These are phyloP conservation scores for Drechslerella coelobrocha DNA, from an alignment of 2,329 filamentous ascomycete genomes.

Conservation along the genomic window DNA sequence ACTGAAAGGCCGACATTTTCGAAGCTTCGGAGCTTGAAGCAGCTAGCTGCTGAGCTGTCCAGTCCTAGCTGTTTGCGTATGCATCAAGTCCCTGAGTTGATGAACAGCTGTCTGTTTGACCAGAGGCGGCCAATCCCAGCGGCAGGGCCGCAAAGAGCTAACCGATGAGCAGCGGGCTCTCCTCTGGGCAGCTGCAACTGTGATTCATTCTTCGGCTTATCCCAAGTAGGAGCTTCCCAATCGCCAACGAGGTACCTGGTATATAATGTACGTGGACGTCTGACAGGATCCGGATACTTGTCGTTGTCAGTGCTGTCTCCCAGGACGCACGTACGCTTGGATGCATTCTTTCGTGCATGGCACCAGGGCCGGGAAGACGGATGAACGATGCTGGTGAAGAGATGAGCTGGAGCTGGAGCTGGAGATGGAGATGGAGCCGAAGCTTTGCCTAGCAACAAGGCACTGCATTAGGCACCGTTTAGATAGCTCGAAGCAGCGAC, in stretches of 20 bases:
- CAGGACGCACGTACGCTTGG: neutral
- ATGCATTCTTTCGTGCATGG: neutral
- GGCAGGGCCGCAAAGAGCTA: neutral
- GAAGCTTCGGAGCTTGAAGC: conserved; percentile 17
- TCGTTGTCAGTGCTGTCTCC: neutral
- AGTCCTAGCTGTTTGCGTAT: conserved; percentile 8
- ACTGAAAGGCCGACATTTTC: neutral
- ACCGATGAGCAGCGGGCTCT: conserved; percentile 8
- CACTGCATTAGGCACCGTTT: too few species aligned
- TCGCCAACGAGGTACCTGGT: conserved; percentile 1
- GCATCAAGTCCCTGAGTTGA: neutral
- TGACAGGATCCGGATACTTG: neutral
- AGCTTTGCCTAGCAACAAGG: neutral
- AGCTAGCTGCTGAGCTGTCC: conserved; percentile 48
- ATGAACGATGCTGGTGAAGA: neutral
- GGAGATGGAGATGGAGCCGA: neutral
- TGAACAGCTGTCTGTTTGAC: conserved; percentile 2
- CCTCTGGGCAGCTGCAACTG: conserved; percentile 1
- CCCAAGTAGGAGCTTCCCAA: neutral
- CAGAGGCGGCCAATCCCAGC: neutral
- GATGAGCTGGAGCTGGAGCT: neutral
- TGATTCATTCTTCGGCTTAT: conserved; percentile 4
- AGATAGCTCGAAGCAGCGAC: neutral
- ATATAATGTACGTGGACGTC: neutral
- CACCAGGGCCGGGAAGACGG: neutral